A percentile compares a stretch with the other conserved stretches of the same genome.
Evolutionary conservation across 805 yeast genomes (phyloP).

Genomic region (Ogataea ramenticola): DNA sequence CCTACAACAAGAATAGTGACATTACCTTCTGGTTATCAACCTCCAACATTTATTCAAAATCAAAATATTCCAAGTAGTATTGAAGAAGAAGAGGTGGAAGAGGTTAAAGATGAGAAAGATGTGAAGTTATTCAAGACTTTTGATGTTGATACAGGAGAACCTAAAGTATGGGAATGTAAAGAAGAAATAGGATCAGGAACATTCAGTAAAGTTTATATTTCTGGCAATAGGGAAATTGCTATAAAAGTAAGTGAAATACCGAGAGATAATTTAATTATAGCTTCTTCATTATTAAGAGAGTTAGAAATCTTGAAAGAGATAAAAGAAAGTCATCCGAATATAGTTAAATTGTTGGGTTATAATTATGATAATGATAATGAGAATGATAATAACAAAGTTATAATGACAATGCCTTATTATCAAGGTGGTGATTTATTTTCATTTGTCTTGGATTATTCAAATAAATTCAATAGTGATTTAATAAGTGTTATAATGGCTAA

Average conservation of each 20-base stretch:
- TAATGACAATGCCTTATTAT: constrained; percentile 67
- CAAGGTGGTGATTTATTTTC: constrained; percentile 82
- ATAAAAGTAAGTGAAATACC: constrained; percentile 56
- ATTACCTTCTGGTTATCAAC: constrained; percentile 16
- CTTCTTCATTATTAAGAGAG: constrained; percentile 66
- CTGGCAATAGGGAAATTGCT: constrained; percentile 43
- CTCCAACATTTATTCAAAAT: too few relatives aligned
- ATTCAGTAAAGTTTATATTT: constrained; percentile 58
- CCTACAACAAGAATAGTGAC: constrained; percentile 24
- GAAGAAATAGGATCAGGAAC: constrained; percentile 57
- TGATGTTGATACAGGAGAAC: constrained; percentile 6
- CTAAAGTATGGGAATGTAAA: constrained; percentile 27
- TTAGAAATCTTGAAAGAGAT: constrained; percentile 51
- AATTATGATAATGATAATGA: constrained; percentile 24
- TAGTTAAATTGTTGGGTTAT: constrained; percentile 54
- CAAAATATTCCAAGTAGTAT: background rate
- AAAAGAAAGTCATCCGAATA: constrained; percentile 51
- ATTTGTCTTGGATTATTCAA: constrained; percentile 40
- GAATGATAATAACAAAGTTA: too few relatives aligned
- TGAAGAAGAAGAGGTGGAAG: constrained; percentile 4
- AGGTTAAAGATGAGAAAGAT: background rate
- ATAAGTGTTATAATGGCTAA: constrained; percentile 65
- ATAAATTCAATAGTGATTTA: constrained; percentile 38
- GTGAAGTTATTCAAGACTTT: constrained; percentile 6
- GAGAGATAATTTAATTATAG: constrained; percentile 35